Conservation (phyloP, 192 early-diverging fungal genomes). For the Phycomyces blakesleeanus region DNA sequence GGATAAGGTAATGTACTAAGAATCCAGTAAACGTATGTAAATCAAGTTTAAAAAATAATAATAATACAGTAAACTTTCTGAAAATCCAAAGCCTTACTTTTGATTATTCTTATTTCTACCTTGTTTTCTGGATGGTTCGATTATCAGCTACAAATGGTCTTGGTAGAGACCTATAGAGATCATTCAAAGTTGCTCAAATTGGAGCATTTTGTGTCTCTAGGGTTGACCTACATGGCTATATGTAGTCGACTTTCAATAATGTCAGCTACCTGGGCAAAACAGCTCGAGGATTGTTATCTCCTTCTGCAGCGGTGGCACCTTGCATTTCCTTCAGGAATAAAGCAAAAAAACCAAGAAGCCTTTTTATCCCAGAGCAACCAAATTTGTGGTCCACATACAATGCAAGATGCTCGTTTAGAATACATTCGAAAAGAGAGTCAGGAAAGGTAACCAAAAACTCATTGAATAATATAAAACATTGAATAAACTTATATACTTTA, state of each 20-base stretch:
- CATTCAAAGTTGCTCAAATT: slow-evolving; percentile 17
- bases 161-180: slow-evolving; percentile 24
- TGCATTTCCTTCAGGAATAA: slow-evolving; percentile 14
- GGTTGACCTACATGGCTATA: slow-evolving; percentile 15
- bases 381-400: slow-evolving; percentile 6
- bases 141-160: slow-evolving; percentile 19
- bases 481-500: neutral
- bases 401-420: neutral
- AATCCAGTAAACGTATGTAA: too few relatives aligned
- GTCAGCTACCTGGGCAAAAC: neutral
- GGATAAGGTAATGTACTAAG: slow-evolving; percentile 20
- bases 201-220: slow-evolving; percentile 26
- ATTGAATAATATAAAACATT: slow-evolving; percentile 1
- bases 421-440: neutral
- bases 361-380: neutral
- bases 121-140: neutral
- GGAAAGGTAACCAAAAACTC: neutral
- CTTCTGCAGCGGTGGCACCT: slow-evolving; percentile 12
- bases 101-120: neutral
- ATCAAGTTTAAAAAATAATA: neutral
- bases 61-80: neutral
- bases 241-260: slow-evolving; percentile 11
- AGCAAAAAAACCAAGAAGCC: neutral
- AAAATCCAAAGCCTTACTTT: neutral
- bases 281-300: slow-evolving; percentile 21